Evolutionary conservation across 2,329 filamentous ascomycete species (phyloP), one percentile per base, ranked within the genome.

Genomic region (Beauveria brongniartii): DNA sequence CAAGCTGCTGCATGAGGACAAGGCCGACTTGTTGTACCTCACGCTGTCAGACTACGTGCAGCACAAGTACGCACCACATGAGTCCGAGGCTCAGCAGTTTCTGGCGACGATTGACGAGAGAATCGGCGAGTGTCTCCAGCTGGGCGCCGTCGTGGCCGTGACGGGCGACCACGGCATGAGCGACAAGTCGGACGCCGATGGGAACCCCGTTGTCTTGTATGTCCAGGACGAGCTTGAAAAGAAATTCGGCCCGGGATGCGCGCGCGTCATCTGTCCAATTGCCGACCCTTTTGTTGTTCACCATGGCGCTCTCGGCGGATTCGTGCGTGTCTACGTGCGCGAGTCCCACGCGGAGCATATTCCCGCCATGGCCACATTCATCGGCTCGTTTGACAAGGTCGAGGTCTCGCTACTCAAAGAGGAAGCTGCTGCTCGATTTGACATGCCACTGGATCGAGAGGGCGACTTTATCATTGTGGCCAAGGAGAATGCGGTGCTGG

Each of bases 151-250:
- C 9, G 69, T 78, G 4, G 75, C 69, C 8, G 66, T 77, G 9
- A 77, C 75, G 3, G 75, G 75, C 14, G 75, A 77, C 47, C 75
- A 77, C 62, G 75, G 75, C 9, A 77, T 77, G 75, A 77, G 71
- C 62, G 69, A 71, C 62, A 77, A 77, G 64, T 70, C 68, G 14
- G 67, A 70, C 40, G 61, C 61, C 0, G 63, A 69, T 16, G 74
- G 74, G 3, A 66, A 66, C 6, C 74, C 75, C 1, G 74, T 74
- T 46, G 71, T 75, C 1, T 62, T 77, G 6, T 77, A 75, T 61
- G 64, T 77, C 3, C 71, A 77, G 59, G 74, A 77, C 56, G 67
- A 63, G 20, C 64, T 78, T 26, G 66, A 71, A 28, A 54, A 61
- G 1, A 69, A 68, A 41, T 77, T 71, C 56, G 71, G 70, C 1